A percentile compares a stretch with the other conserved stretches of the same genome.
phyloP scores from a whole-genome alignment of 768 basidiomycete genomes.

The Vararia minispora region DNA sequence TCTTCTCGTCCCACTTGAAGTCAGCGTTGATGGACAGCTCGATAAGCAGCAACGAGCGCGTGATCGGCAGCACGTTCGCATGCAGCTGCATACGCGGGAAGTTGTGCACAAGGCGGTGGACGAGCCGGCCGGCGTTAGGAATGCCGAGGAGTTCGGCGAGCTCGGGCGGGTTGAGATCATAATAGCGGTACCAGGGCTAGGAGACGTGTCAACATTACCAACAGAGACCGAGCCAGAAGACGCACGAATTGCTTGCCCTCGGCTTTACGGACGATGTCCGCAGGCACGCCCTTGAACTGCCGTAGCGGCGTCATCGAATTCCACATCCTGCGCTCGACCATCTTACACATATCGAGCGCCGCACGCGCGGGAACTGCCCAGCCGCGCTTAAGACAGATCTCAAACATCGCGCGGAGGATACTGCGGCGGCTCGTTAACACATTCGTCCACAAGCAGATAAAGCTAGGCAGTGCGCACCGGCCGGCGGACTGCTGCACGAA shows the following conservation, averaged over 20 bases:
- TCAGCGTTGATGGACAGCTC: conserved; percentile 95
- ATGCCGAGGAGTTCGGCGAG: conserved; percentile 93
- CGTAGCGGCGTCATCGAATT: conserved; percentile 94
- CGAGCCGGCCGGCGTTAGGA: conserved; percentile 84
- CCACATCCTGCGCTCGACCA: conserved; percentile 93
- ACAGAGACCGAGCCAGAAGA: conserved; percentile 8
- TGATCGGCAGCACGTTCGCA: conserved; percentile 95
- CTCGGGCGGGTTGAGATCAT: conserved; percentile 84
- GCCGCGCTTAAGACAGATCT: conserved; percentile 96
- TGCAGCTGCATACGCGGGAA: conserved; percentile 96
- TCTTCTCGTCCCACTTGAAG: conserved; percentile 95
- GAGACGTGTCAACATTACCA: conserved; percentile 2
- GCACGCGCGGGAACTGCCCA: conserved; percentile 93
- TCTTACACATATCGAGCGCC: conserved; percentile 90
- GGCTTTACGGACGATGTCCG: conserved; percentile 78
- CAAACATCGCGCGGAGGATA: conserved; percentile 92
- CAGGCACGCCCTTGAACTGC: conserved; percentile 87
- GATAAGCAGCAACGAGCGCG: conserved; percentile 82
- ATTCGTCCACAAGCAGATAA: neutral
- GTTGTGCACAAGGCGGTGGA: conserved; percentile 87
- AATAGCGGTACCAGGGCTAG: conserved; percentile 96
- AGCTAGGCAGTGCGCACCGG: conserved; percentile 33
- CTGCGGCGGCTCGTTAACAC: conserved; percentile 23
- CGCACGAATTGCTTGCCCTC: conserved; percentile 95
- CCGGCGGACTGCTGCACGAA: conserved; percentile 97